A percentile compares a stretch with the other conserved stretches of the same genome.
These are phyloP conservation scores for Oryza australiensis DNA, from an alignment of 176 grass and related monocot genomes.

Conservation along the genomic window DNA sequence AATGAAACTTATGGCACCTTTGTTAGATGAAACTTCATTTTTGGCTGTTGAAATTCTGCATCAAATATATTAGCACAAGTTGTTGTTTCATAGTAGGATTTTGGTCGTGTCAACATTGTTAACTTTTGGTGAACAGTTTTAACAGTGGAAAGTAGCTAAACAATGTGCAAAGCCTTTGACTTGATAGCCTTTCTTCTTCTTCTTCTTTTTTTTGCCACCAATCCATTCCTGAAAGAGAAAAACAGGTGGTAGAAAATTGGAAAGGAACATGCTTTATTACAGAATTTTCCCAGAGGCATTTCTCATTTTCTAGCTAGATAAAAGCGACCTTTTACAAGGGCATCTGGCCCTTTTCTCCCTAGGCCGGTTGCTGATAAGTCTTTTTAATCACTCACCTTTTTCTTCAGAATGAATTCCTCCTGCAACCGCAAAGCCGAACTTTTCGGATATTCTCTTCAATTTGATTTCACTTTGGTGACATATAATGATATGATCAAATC, in stretches of 20 bases:
- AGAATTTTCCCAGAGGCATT: not conserved
- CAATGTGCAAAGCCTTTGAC: not conserved
- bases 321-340: slow-evolving; percentile 18
- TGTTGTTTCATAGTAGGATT: not conserved
- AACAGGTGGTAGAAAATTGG: not conserved
- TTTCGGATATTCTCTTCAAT: slow-evolving; percentile 25
- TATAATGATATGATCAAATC: not conserved
- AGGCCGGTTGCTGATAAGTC: slow-evolving; percentile 66
- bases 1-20: not conserved
- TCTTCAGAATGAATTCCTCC: slow-evolving; percentile 19
- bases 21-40: not conserved
- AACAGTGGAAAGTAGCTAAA: not conserved
- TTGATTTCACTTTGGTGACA: not conserved
- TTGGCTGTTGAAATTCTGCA: not conserved
- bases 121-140: not conserved
- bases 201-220: not conserved
- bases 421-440: slow-evolving; percentile 30
- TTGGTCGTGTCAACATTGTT: not conserved
- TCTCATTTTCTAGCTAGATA: not conserved
- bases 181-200: not conserved
- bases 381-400: slow-evolving; percentile 34
- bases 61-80: not conserved
- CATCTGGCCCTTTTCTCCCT: slow-evolving; percentile 48
- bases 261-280: not conserved
- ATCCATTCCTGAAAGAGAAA: not conserved